Conservation (phyloP, 768 basidiomycete genomes). For the Amanita thiersii region DNA sequence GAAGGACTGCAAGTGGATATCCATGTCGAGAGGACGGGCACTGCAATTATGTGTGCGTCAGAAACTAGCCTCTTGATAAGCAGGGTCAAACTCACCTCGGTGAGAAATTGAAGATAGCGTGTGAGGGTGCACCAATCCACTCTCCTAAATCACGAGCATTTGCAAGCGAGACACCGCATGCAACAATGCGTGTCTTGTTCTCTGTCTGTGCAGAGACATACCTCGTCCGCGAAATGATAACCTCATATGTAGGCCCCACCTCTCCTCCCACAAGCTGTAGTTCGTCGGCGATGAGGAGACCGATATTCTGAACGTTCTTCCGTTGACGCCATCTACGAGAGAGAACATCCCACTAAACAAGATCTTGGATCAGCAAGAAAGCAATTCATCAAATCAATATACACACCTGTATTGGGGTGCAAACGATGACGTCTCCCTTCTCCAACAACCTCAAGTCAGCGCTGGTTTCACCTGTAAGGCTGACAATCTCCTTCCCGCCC, state of each 20-base stretch:
- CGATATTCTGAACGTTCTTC: conserved; percentile 93
- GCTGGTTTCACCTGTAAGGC: conserved; percentile 89
- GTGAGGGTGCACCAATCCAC: conserved; percentile 93
- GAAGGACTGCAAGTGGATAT: conserved; percentile 95
- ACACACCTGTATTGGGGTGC: conserved; percentile 83
- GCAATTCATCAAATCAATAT: background rate
- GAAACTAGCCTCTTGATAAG: too few species aligned
- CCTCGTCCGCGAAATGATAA: conserved; percentile 92
- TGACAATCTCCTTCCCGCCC: conserved; percentile 90
- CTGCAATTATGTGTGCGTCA: conserved; percentile 27
- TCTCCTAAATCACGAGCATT: conserved; percentile 95
- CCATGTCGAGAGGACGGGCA: conserved; percentile 94
- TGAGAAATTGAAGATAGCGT: conserved; percentile 97
- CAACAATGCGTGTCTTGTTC: conserved; percentile 88
- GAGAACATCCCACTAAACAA: conserved; percentile 81
- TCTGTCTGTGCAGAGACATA: conserved; percentile 94
- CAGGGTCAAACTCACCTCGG: conserved; percentile 49
- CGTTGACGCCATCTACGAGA: conserved; percentile 94
- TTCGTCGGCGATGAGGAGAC: conserved; percentile 91
- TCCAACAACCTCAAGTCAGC: conserved; percentile 85
- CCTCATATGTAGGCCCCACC: conserved; percentile 93
- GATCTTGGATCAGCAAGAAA: conserved; percentile 7
- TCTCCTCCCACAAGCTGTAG: conserved; percentile 92
- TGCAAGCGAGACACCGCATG: conserved; percentile 89
- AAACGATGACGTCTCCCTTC: conserved; percentile 89